Percentiles rank a stretch among this genome's conserved stretches.
phyloP scores from a whole-genome alignment of 345 rosid species.

The Syzygium oleosum region DNA sequence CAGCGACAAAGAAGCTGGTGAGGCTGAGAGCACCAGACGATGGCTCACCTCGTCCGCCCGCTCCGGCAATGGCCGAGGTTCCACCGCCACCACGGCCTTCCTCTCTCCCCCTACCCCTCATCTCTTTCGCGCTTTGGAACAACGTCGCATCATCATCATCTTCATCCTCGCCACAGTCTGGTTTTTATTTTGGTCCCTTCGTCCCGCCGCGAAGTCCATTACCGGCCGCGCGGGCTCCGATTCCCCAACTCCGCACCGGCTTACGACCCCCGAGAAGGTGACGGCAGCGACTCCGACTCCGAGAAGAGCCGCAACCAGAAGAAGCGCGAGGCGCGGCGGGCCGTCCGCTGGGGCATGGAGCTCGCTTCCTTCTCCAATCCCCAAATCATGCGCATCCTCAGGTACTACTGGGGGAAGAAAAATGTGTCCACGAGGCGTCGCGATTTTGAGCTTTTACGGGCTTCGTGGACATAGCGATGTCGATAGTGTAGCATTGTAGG shows the following conservation, averaged over 20 bases:
- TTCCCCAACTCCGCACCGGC: constrained; percentile 11
- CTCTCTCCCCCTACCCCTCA: constrained; percentile 1
- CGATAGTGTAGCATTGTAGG: neutral
- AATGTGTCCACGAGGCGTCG: neutral
- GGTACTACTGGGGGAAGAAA: constrained; percentile 3
- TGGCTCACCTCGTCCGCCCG: constrained; percentile 47
- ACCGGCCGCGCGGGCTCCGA: constrained; percentile 21
- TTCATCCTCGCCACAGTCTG: constrained; percentile 5
- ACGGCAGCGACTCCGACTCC: constrained; percentile 38
- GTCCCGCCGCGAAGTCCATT: constrained; percentile 19
- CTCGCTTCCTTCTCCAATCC: constrained; percentile 61
- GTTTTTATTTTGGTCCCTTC: constrained; percentile 13
- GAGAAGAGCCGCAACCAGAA: constrained; percentile 74
- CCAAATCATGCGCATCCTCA: constrained; percentile 61
- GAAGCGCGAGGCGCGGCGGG: constrained; percentile 90
- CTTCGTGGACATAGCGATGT: neutral
- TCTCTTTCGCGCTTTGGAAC: neutral
- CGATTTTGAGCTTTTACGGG: neutral
- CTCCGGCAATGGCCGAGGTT: constrained; percentile 9
- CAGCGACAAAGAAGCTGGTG: neutral
- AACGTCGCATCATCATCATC: constrained; percentile 1
- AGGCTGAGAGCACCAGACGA: neutral
- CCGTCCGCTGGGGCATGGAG: constrained; percentile 77
- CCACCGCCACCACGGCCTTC: neutral
- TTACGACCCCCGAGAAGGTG: constrained; percentile 14